Evolutionary conservation across 768 basidiomycete genomes (phyloP), one percentile per base, ranked within the genome.

Genomic region (Psilocybe cubensis): DNA sequence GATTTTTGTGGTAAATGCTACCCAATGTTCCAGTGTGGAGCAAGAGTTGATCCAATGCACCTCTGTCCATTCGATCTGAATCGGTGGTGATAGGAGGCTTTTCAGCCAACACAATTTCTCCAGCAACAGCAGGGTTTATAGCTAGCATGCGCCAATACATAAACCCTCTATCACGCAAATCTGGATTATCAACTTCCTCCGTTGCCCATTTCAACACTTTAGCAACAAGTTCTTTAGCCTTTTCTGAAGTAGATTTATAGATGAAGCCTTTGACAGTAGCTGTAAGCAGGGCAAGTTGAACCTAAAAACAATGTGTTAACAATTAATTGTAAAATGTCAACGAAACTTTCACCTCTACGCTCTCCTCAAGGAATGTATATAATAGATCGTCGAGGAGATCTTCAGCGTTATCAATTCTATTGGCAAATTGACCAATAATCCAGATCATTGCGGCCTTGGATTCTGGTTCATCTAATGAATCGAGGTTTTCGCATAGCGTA

Each of bases 141-240:
- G 96, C 96, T 43, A 98, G 83, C 75, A 99, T 82, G 35, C 97
- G 87, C 97, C 97, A 99, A 75, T 98, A 99, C 91, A 99, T 98
- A 78, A 96, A 98, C 3, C 97, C 97, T 59, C 97, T 81, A 72
- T 99, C 97, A 29, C 97, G 84, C 20, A 99, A 79, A 77, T 99
- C 97, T 7, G 97, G 97, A 68, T 99, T 99, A 71, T 99, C 97
- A 53, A 97, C 87, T 63, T 97, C 92, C 70, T 99, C 96, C 6
- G 97, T 99, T 11, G 94, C 89, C 89, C 93, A 94, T 69, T 98
- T 98, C 42, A 99, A 79, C 5, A 98, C 91, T 68, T 95, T 97
- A 69, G 94, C 93, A 8, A 98, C 91, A 6, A 98, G 80, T 52
- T 91, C 87, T 68, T 97, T 96, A 5, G 91, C 85, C 9, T 85